Evolutionary conservation across 1,284 basidiomycete species (phyloP).

Genomic region (Somion occarium): DNA sequence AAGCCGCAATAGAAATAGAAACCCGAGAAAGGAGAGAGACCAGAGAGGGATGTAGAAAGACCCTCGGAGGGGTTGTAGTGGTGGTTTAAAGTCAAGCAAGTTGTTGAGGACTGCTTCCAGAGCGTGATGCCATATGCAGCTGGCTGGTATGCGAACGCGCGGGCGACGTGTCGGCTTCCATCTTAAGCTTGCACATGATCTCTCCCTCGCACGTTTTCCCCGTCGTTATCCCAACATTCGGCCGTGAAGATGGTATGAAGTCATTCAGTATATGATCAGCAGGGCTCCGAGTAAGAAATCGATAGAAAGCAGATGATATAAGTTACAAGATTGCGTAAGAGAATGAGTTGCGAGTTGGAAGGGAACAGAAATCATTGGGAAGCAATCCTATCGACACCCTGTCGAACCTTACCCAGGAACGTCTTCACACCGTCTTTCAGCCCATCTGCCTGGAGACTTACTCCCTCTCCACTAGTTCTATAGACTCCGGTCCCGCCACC

Average conservation of each 20-base stretch:
- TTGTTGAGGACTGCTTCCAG: constrained; percentile 1
- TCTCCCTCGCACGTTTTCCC: constrained; percentile 5
- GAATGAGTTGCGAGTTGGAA: too few species aligned
- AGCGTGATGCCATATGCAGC: constrained; percentile 4
- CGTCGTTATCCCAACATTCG: constrained; percentile 12
- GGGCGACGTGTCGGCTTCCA: constrained; percentile 16
- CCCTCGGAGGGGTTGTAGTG: constrained; percentile 12
- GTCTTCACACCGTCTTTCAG: constrained; percentile 83
- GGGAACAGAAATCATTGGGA: constrained; percentile 18
- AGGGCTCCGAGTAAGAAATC: too few species aligned
- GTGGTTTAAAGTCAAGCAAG: constrained; percentile 7
- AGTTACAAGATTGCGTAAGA: too few species aligned
- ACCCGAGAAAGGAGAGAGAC: constrained; percentile 19
- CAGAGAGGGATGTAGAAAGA: constrained; percentile 23
- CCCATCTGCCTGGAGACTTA: constrained; percentile 67
- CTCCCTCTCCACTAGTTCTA: constrained; percentile 66
- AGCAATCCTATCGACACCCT: constrained; percentile 73
- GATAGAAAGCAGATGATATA: too few species aligned
- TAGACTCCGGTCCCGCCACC: constrained; percentile 83
- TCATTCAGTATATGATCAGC: too few species aligned
- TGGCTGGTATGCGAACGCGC: constrained; percentile 6
- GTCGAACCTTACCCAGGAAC: constrained; percentile 83
- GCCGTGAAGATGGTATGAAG: not conserved
- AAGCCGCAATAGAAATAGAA: constrained; percentile 3
- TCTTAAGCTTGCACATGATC: constrained; percentile 11